Conservation (phyloP, 2,329 filamentous ascomycete genomes). For the Coniochaeta hoffmannii region DNA sequence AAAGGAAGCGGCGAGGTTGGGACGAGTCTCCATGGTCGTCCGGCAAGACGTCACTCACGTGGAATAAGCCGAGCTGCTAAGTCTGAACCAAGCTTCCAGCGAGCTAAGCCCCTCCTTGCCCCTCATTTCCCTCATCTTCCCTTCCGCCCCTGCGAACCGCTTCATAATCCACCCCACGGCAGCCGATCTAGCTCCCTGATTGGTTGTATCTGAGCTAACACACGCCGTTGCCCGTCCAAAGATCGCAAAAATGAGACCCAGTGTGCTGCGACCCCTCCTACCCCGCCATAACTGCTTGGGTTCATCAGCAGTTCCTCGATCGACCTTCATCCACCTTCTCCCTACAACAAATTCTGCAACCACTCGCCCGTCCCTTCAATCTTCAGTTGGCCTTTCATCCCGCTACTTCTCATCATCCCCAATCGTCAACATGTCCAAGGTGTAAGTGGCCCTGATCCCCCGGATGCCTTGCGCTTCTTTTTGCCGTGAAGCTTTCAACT, state of each 20-base stretch:
- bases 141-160: constrained; percentile 6
- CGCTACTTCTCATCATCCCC: constrained; percentile 27
- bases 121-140: constrained; percentile 3
- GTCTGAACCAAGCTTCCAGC: not conserved
- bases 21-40: no score
- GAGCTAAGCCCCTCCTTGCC: not conserved
- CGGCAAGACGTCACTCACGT: not conserved
- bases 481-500: constrained; percentile 5
- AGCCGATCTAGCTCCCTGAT: constrained; percentile 8
- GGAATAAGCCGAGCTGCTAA: not conserved
- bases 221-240: constrained; percentile 16
- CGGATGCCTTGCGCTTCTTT: constrained; percentile 1
- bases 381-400: constrained; percentile 20
- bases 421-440: constrained; percentile 64
- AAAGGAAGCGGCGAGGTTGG: not conserved
- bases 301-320: constrained; percentile 24
- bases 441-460: constrained; percentile 42
- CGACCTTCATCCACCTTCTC: constrained; percentile 22
- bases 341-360: constrained; percentile 20
- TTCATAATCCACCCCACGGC: not conserved
- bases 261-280: constrained; percentile 31
- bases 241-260: constrained; percentile 18
- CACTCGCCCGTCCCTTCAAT: constrained; percentile 27
- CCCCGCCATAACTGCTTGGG: constrained; percentile 25
- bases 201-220: constrained; percentile 10